phyloP scores from a whole-genome alignment of 2,329 filamentous ascomycete genomes.

The Ophiostoma populinum region DNA sequence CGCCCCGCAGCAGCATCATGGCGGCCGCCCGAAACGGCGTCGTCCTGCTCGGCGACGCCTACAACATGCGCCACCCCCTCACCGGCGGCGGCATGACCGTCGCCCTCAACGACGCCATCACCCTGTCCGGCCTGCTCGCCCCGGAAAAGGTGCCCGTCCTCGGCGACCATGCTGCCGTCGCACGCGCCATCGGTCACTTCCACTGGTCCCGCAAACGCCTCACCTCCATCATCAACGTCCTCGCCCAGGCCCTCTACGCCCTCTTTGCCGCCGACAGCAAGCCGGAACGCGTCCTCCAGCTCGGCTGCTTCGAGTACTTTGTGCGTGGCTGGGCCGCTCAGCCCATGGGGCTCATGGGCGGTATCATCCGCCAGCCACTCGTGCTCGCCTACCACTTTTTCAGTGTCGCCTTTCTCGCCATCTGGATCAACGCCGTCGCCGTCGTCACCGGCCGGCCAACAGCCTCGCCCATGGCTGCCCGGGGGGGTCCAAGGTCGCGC shows the following conservation, averaged over 20 bases:
- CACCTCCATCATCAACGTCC: conserved; percentile 84
- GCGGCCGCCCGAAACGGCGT: conserved; percentile 50
- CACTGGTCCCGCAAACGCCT: conserved; percentile 76
- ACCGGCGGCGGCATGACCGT: conserved; percentile 98
- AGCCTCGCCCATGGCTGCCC: too few species aligned
- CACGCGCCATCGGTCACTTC: conserved; percentile 53
- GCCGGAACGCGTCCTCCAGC: conserved; percentile 64
- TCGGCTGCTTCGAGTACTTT: conserved; percentile 90
- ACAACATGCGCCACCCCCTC: conserved; percentile 98
- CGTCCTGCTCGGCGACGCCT: conserved; percentile 76
- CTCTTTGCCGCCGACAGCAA: conserved; percentile 75
- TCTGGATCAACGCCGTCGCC: conserved; percentile 43
- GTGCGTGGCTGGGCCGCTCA: conserved; percentile 56
- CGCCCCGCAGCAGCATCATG: conserved; percentile 8
- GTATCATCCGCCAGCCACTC: conserved; percentile 59
- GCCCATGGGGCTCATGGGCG: conserved; percentile 66
- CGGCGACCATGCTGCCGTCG: conserved; percentile 46
- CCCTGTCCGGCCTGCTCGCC: conserved; percentile 57
- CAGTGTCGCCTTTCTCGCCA: conserved; percentile 68
- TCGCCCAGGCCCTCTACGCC: conserved; percentile 84
- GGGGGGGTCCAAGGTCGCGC: not conserved
- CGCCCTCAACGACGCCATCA: conserved; percentile 77
- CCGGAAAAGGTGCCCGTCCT: conserved; percentile 53
- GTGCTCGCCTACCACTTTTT: conserved; percentile 90
- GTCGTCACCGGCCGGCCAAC: conserved; percentile 18